A percentile compares a stretch with the other conserved stretches of the same genome.
Conservation (phyloP, 202 grass and related monocot genomes). For the Cymbopogon flexuosus region DNA sequence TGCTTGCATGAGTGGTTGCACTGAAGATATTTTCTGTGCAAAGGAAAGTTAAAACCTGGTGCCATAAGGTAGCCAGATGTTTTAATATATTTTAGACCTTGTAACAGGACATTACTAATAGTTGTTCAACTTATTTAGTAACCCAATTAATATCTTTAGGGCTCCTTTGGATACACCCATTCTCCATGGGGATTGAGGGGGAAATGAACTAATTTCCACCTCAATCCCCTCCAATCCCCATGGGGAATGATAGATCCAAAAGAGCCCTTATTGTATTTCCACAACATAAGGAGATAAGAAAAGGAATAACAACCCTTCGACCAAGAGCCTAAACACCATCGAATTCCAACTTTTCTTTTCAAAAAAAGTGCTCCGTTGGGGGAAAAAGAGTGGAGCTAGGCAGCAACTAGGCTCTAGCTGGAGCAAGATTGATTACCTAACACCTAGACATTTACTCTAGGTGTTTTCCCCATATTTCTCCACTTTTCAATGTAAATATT, state of each 20-base stretch:
- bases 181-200: background rate
- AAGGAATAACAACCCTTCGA: background rate
- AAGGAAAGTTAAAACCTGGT: too few species aligned
- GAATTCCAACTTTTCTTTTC: background rate
- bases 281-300: background rate
- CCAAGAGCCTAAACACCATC: background rate
- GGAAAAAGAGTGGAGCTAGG: background rate
- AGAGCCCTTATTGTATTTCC: background rate
- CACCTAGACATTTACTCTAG: background rate
- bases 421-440: background rate
- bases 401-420: background rate
- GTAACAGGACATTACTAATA: conserved; percentile 3
- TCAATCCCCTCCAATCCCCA: background rate
- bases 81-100: background rate
- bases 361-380: background rate
- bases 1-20: too few species aligned
- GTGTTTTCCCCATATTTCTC: background rate
- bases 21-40: too few species aligned
- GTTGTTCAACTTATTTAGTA: background rate
- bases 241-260: too few species aligned
- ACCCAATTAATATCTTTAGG: background rate
- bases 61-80: background rate
- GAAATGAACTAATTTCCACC: too few species aligned
- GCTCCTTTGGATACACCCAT: background rate
- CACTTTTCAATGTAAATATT: background rate